Percentiles rank a stretch among this genome's conserved stretches.
phyloP scores from a whole-genome alignment of 768 basidiomycete species.

The Hericium erinaceus region DNA sequence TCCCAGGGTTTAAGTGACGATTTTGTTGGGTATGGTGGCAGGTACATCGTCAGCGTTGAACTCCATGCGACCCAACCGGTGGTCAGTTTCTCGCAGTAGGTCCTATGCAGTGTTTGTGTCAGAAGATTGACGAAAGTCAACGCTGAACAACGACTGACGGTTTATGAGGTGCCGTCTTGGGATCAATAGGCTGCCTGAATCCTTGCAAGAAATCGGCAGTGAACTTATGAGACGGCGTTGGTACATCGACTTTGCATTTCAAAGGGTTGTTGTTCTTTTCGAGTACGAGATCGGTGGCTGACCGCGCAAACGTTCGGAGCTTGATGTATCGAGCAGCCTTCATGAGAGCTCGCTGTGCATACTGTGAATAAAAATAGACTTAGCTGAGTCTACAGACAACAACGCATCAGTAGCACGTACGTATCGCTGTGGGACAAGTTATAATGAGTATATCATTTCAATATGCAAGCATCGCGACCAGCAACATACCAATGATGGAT shows the following conservation, averaged over 20 bases:
- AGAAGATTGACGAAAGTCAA: background rate
- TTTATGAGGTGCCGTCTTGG: constrained; percentile 22
- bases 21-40: constrained; percentile 34
- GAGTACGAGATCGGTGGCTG: constrained; percentile 49
- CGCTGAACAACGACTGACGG: constrained; percentile 32
- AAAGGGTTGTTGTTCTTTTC: constrained; percentile 62
- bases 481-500: constrained; percentile 54
- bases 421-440: constrained; percentile 37
- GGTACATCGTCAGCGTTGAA: constrained; percentile 34
- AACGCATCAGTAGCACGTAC: constrained; percentile 26
- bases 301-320: constrained; percentile 58
- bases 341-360: constrained; percentile 66
- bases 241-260: constrained; percentile 37
- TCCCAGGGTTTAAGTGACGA: constrained; percentile 59
- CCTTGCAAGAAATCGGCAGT: constrained; percentile 46
- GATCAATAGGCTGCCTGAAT: constrained; percentile 44
- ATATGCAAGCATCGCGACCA: background rate
- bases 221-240: constrained; percentile 37
- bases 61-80: constrained; percentile 69
- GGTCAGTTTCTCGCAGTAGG: constrained; percentile 45
- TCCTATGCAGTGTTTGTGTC: constrained; percentile 21
- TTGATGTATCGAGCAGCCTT: constrained; percentile 74
- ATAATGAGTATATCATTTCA: constrained; percentile 1
- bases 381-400: background rate
- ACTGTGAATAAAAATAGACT: constrained; percentile 27